Base-by-base conservation (phyloP, 192 early-diverging fungal species). In the Haplosporangium gracile region DNA sequence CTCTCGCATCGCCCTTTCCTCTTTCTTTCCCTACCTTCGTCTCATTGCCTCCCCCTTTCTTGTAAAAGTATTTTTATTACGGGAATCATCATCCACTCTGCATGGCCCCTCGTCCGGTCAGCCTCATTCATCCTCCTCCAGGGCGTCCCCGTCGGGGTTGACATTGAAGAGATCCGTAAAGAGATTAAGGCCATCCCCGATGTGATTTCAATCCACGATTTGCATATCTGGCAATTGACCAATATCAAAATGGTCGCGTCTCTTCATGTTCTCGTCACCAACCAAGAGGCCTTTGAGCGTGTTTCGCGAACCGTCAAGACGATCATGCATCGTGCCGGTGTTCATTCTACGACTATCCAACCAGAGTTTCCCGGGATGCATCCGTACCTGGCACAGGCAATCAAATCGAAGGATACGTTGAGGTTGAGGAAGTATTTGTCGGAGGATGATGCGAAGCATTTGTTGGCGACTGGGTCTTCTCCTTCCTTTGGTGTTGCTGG, bases 151-250 rank as follows among this genome's bases (percentile, higher is more conserved):
- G 81, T 79, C 39, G 88, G 89, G 22, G 88, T 99, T 20, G 82
- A 90, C 34, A 80, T 98, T 60, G 93, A 94, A 4, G 77, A 88
- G 68, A 88, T 99, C 26, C 92, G 92, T 47, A 78, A 71, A n/a
- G 91, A 92, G 39, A 88, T 98, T 63, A 78, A 84, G 72, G 89
- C 91, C 0, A 90, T 95, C 29, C 90, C 90, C 13, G 93, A 91
- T 68, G 92, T 98, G 7, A 49, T 94, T 3, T 95, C 92, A 18
- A 90, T 98, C 60, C 97, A 99, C 78, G 97, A 99, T 76, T 78
- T 99, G 29, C 97, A 99, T 82, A 94, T 99, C 38, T 99, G 97
- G 97, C 94, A 96, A 85, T 88, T 98, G 78, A 96, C 94, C 39
- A 95, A 97, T 72, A 94, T 92, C 74, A 96, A 97, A 79, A 91